These are phyloP conservation scores for Verbascum thapsus DNA, from an alignment of 257 asterid genomes.

Conservation along the genomic window DNA sequence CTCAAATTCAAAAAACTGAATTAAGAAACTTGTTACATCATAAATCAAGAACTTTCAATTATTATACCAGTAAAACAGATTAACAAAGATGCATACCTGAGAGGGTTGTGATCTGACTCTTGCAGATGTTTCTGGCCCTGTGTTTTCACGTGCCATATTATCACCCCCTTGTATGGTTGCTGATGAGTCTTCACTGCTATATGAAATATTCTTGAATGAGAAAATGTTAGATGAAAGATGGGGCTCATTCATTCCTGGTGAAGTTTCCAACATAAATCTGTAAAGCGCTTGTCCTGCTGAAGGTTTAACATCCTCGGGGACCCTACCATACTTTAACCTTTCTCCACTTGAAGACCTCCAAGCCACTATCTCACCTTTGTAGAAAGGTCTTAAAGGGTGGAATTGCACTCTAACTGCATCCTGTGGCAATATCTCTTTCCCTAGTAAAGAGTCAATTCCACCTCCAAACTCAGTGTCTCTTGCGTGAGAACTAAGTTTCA, in stretches of 20 bases:
- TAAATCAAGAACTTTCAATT: neutral
- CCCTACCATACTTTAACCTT: constrained; percentile 82
- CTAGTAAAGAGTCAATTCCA: constrained; percentile 58
- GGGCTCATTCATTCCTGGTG: constrained; percentile 55
- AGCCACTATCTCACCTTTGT: constrained; percentile 91
- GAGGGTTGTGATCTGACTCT: constrained; percentile 47
- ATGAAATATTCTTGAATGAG: constrained; percentile 76
- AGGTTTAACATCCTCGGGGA: constrained; percentile 84
- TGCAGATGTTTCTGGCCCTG: constrained; percentile 50
- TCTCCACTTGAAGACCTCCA: constrained; percentile 89
- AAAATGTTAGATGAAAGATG: constrained; percentile 84
- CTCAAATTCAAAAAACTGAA: neutral
- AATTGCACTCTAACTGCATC: constrained; percentile 89
- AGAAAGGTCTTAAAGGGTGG: constrained; percentile 93
- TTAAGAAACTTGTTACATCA: constrained; percentile 22
- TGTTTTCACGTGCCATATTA: constrained; percentile 34
- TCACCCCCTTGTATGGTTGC: constrained; percentile 42
- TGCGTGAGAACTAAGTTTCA: constrained; percentile 65
- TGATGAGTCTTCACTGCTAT: constrained; percentile 47
- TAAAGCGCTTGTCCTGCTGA: constrained; percentile 89
- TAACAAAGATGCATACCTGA: constrained; percentile 49
- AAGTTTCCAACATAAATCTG: constrained; percentile 71
- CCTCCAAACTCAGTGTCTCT: constrained; percentile 45
- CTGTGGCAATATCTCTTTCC: constrained; percentile 79
- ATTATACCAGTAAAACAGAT: constrained; percentile 19